Percentiles rank a stretch among this genome's conserved stretches.
Conservation (phyloP, 2,329 filamentous ascomycete species). For the Exophiala lecanii-corni region DNA sequence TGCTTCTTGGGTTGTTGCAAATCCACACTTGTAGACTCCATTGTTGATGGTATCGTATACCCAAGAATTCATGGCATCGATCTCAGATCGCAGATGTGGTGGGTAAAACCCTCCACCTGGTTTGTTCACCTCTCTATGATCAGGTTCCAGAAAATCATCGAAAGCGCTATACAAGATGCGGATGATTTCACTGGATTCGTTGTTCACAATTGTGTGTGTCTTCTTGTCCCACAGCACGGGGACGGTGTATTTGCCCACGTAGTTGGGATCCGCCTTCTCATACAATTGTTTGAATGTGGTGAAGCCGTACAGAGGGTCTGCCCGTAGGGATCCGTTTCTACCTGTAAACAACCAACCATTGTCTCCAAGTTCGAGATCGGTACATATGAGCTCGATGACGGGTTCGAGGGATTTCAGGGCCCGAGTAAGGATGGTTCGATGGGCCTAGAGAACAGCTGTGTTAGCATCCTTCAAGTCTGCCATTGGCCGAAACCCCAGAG, state of each 20-base stretch:
- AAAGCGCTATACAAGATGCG: constrained; percentile 77
- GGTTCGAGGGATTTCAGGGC: constrained; percentile 48
- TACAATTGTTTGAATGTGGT: constrained; percentile 70
- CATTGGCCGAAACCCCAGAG: too few relatives aligned
- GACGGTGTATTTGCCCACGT: constrained; percentile 72
- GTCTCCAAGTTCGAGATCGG: constrained; percentile 38
- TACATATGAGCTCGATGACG: constrained; percentile 46
- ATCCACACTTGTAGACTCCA: constrained; percentile 60
- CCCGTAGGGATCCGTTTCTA: constrained; percentile 50
- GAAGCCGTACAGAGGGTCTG: constrained; percentile 68
- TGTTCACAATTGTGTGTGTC: constrained; percentile 70
- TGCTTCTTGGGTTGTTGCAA: constrained; percentile 70
- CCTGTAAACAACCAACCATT: constrained; percentile 73
- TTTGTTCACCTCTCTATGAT: constrained; percentile 50
- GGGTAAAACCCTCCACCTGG: constrained; percentile 54
- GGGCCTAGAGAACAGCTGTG: constrained; percentile 37
- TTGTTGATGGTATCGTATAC: constrained; percentile 61
- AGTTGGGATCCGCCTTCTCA: constrained; percentile 64
- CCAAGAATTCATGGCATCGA: constrained; percentile 73
- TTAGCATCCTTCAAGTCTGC: not conserved
- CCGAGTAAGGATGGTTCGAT: constrained; percentile 46
- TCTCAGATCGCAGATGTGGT: constrained; percentile 53
- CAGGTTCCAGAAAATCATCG: constrained; percentile 57
- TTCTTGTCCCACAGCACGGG: constrained; percentile 78
- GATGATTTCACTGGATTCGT: constrained; percentile 83